Conservation (phyloP, 225 moss, liverwort and hornwort genomes). For the Neckera pumila region DNA sequence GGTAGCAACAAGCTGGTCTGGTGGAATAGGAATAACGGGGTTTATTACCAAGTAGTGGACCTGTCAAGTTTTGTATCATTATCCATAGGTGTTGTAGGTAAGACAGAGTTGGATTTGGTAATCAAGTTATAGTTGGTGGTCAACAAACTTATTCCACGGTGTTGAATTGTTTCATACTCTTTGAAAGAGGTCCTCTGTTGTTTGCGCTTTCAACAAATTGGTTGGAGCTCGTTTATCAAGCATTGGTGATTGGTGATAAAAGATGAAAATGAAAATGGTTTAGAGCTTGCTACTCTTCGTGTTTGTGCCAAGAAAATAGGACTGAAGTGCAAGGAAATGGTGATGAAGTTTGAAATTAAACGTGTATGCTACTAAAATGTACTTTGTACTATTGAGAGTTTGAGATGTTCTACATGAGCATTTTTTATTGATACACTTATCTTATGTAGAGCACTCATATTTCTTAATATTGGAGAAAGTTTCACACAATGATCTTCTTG, state of each 20-base stretch:
- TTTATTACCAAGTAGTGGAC: background rate
- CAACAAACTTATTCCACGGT: background rate
- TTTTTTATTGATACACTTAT: no score
- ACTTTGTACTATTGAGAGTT: background rate
- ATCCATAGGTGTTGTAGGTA: background rate
- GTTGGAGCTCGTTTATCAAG: no score
- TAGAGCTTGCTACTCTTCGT: background rate
- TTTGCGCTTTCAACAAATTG: background rate
- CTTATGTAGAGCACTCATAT: background rate
- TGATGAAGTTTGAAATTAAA: background rate
- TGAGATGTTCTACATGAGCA: background rate
- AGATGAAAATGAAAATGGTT: no score
- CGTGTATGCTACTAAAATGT: background rate
- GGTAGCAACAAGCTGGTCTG: background rate
- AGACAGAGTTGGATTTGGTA: background rate
- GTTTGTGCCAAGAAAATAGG: background rate
- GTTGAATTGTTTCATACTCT: background rate
- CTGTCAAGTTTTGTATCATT: constrained; percentile 17
- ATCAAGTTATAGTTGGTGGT: background rate
- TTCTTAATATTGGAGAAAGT: background rate
- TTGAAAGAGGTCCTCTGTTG: background rate
- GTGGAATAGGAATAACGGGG: background rate
- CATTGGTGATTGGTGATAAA: no score
- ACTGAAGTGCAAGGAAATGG: background rate
- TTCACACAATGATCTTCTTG: background rate